These are phyloP conservation scores for Candida albicans DNA, from an alignment of 1,139 yeast species.

Conservation along the genomic window DNA sequence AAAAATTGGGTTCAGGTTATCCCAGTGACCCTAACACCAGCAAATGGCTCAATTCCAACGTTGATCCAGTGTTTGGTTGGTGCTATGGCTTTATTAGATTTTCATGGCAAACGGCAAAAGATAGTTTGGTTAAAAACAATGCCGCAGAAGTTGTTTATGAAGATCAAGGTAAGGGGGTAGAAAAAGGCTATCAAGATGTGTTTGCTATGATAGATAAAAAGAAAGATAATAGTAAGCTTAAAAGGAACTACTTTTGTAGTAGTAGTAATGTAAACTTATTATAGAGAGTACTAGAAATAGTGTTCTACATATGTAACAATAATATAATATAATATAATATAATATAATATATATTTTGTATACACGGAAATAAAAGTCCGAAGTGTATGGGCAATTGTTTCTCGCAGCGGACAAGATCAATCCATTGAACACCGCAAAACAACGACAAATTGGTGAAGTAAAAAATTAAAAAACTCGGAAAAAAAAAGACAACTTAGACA, in stretches of 20 bases:
- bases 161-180: slow-evolving; percentile 27
- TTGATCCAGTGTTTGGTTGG: slow-evolving; percentile 89
- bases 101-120: slow-evolving; percentile 93
- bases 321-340: too few species aligned
- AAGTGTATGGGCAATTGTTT: neutral
- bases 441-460: neutral
- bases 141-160: slow-evolving; percentile 47
- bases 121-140: slow-evolving; percentile 55
- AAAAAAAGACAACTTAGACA: neutral
- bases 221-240: slow-evolving; percentile 2
- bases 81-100: slow-evolving; percentile 69
- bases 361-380: too few species aligned
- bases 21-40: slow-evolving; percentile 90
- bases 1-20: slow-evolving; percentile 81
- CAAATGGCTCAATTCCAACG: slow-evolving; percentile 60
- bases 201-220: slow-evolving; percentile 16
- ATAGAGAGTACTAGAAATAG: neutral
- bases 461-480: neutral
- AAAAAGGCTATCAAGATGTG: slow-evolving; percentile 33
- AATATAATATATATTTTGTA: too few species aligned
- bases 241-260: slow-evolving; percentile 11
- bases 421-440: neutral
- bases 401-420: slow-evolving; percentile 4
- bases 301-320: neutral
- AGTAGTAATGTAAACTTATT: slow-evolving; percentile 8